Base-by-base conservation (phyloP, 345 rosid genomes). In the Populus alba region DNA sequence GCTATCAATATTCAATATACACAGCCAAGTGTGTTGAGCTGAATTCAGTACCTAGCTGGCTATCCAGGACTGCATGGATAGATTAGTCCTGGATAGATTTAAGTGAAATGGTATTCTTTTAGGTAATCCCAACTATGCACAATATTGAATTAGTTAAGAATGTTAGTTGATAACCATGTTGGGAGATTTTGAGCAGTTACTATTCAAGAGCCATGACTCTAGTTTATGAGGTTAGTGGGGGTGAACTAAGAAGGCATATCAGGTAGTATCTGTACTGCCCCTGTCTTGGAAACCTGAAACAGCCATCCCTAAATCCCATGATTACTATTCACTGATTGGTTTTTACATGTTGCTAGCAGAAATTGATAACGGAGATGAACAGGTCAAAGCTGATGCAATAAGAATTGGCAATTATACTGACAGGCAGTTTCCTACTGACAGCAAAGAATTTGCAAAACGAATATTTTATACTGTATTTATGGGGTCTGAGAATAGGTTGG, bases 401-500 rank as follows among this genome's bases (percentile, higher is more conserved):
- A 86, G 90, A 70, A 92, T 94, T 43, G 98, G 99, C 70, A 86
- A 83, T 78, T 94, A 94, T 70, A 51, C 79, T 3, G 82, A 88
- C 83, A 97, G 95, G 49, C 82, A 87, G 72, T 92, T 85, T 87
- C 99, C 99, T 45, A 87, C 87, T 25, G 97, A 92, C 80, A 90
- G 94, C 90, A 94, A 87, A 89, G 98, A 94, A 88, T 92, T 96
- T 72, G 95, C 99, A 33, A 92, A 88, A 76, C 89, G 97, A 45
- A 80, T 96, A 88, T 96, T 96, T 83, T 96, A 90, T 83, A 96
- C 98, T 1, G 93, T 96, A 39, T 96, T 81, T 82, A 96, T 96
- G 98, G 98, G 97, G 7, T 82, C 97, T 75, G 98, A 96, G 85
- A 96, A 94, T 85, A 96, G 99, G 99, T 96, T 71, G 70, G 81